Percentiles rank a stretch among this genome's conserved stretches.
phyloP scores from a whole-genome alignment of 2,329 filamentous ascomycete species.

The Arthrocladium fulminans region DNA sequence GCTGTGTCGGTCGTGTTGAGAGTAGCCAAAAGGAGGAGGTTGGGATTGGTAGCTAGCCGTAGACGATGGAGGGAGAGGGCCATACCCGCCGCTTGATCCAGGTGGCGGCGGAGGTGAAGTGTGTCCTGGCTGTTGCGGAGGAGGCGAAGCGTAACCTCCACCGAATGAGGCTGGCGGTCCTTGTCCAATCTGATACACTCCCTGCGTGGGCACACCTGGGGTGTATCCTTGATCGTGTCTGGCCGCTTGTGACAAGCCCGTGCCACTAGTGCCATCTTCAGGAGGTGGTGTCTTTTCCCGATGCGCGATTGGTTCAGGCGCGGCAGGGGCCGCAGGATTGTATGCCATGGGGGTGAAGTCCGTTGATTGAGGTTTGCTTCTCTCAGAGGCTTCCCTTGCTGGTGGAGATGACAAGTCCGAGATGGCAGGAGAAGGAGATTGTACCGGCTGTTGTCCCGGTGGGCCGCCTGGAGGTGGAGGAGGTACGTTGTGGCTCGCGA shows the following conservation, averaged over 20 bases:
- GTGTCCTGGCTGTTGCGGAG: conserved; percentile 13
- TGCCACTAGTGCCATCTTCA: conserved; percentile 43
- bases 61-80: conserved; percentile 29
- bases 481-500: conserved; percentile 20
- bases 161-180: conserved; percentile 12
- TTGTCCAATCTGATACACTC: conserved; percentile 3
- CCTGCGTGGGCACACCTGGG: conserved; percentile 16
- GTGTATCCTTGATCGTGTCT: conserved; percentile 31
- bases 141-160: background rate
- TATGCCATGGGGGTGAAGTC: conserved; percentile 49
- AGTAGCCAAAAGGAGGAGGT: conserved; percentile 8
- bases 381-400: conserved; percentile 9
- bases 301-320: conserved; percentile 54
- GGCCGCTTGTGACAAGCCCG: conserved; percentile 36
- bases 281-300: conserved; percentile 61
- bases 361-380: conserved; percentile 4
- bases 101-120: conserved; percentile 13
- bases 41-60: conserved; percentile 17
- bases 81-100: conserved; percentile 19
- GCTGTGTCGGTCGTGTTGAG: conserved; percentile 10
- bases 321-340: conserved; percentile 57
- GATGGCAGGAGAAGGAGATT: conserved; percentile 13
- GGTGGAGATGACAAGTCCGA: conserved; percentile 9
- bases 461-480: conserved; percentile 10
- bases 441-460: conserved; percentile 3